phyloP scores from a whole-genome alignment of 306 rosid genomes.

The Quercus mongolica region DNA sequence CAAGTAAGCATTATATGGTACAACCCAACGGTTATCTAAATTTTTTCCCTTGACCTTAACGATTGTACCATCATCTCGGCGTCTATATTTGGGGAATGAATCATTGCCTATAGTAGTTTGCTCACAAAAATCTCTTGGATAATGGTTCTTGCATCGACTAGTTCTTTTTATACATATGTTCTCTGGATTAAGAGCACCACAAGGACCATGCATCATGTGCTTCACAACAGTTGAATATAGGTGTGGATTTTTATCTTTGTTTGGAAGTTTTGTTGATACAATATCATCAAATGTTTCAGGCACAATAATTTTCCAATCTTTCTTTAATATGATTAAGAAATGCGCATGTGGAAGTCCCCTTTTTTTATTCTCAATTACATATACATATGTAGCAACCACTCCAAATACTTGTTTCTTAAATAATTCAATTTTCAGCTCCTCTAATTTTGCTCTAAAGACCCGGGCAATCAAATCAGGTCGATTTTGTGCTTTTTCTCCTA shows the following conservation, averaged over 20 bases:
- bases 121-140: neutral
- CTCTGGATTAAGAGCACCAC: neutral
- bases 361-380: neutral
- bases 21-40: slow-evolving; percentile 2
- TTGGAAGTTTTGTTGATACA: neutral
- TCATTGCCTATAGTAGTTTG: neutral
- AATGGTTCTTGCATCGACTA: neutral
- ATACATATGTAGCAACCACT: neutral
- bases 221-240: neutral
- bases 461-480: neutral
- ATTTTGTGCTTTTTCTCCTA: neutral
- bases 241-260: neutral
- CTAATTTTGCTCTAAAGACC: neutral
- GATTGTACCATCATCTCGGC: neutral
- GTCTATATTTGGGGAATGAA: neutral
- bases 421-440: neutral
- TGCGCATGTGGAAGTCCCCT: neutral
- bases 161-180: neutral
- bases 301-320: neutral
- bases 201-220: slow-evolving; percentile 9
- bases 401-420: neutral
- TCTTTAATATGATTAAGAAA: neutral
- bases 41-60: neutral
- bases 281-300: neutral
- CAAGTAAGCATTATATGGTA: slow-evolving; percentile 6